Conservation (phyloP, 169 alveolate genomes). For the Theileria sp. region DNA sequence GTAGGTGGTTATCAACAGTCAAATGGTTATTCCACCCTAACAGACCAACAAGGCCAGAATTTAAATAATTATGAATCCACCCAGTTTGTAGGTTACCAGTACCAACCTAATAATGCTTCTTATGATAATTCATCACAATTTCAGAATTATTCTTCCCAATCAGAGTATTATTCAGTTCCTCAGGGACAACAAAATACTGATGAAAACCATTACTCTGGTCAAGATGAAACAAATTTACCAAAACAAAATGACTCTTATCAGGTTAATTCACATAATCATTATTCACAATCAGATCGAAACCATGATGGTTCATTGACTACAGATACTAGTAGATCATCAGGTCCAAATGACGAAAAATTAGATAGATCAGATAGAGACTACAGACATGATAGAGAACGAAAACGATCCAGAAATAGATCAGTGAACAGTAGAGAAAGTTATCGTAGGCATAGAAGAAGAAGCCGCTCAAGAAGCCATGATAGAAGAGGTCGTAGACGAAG, state of each 20-base stretch:
- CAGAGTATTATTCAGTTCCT: conserved; percentile 9
- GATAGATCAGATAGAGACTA: not conserved
- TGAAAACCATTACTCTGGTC: not conserved
- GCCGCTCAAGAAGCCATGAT: conserved; percentile 37
- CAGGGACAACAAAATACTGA: not conserved
- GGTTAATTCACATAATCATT: conserved; percentile 19
- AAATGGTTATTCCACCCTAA: not conserved
- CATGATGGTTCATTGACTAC: not conserved
- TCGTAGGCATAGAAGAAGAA: conserved; percentile 20
- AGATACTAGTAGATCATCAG: not conserved
- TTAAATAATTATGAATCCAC: not conserved
- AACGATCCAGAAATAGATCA: conserved; percentile 21
- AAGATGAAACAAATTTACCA: not conserved
- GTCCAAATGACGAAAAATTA: not conserved
- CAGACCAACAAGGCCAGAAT: not conserved
- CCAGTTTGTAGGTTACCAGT: not conserved
- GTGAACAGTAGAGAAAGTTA: conserved; percentile 3
- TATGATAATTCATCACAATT: not conserved
- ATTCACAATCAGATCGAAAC: conserved; percentile 15
- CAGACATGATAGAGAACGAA: not conserved
- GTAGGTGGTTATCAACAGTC: not conserved
- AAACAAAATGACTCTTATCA: conserved; percentile 5
- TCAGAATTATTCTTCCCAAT: not conserved
- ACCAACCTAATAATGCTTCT: not conserved
- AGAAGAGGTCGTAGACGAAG: conserved; percentile 23